phyloP scores from a whole-genome alignment of 1,284 basidiomycete species.

The Marasmius fiardii region DNA sequence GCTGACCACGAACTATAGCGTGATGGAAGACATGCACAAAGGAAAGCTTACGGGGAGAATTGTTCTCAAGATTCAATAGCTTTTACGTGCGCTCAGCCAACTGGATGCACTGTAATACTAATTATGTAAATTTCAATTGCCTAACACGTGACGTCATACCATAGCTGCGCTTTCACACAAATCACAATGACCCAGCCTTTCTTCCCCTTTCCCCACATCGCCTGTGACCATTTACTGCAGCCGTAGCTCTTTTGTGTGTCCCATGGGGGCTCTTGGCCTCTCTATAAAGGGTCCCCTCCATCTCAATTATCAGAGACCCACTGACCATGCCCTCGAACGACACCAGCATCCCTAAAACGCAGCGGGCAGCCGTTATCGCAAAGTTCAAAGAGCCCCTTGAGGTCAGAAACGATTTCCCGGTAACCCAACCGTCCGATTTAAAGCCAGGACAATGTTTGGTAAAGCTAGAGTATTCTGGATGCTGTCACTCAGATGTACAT shows the following conservation, averaged over 20 bases:
- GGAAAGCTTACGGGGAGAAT: conserved; percentile 33
- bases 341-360: conserved; percentile 37
- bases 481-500: conserved; percentile 68
- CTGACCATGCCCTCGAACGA: background rate
- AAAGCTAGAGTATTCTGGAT: conserved; percentile 59
- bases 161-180: too few relatives aligned
- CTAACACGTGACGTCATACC: too few relatives aligned
- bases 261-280: too few relatives aligned
- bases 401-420: conserved; percentile 39
- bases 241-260: too few relatives aligned
- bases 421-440: conserved; percentile 54
- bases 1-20: conserved; percentile 19
- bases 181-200: too few relatives aligned
- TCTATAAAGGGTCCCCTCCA: background rate
- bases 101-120: too few relatives aligned
- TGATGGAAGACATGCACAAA: conserved; percentile 28
- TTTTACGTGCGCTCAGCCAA: background rate
- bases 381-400: conserved; percentile 29
- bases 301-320: background rate
- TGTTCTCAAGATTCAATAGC: conserved; percentile 16
- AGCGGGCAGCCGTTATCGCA: conserved; percentile 46
- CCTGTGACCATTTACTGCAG: too few relatives aligned
- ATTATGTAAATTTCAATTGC: too few relatives aligned
- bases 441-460: conserved; percentile 65
- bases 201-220: too few relatives aligned